Evolutionary conservation across 495 filamentous ascomycete genomes (phyloP), one percentile per base, ranked within the genome.

Genomic region (Annulohypoxylon bovei): DNA sequence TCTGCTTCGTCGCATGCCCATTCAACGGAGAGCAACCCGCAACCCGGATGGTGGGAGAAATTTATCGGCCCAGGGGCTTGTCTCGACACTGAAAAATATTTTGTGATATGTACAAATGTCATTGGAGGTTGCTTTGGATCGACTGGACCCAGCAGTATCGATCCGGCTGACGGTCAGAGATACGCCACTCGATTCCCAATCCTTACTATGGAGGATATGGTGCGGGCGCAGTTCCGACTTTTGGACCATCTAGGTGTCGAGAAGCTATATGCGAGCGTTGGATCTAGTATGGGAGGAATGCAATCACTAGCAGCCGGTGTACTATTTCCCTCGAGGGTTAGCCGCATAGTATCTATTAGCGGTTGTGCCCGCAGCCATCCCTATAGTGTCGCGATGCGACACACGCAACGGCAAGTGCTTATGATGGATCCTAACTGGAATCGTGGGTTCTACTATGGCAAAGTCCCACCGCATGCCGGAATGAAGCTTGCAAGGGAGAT

Each of bases 401-500:
- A 99, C 83, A 95, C 95, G 0, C 95, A 99, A 79, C 90, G 95
- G 30, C 95, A 98, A 81, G 95, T 98, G 6, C 85, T 99, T 22
- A 98, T 99, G 94, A 97, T 95, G 89, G 95, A 99, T 70, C 93
- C 94, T 0, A 93, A 96, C 67, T 99, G 96, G 96, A 89, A 90
- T 64, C 92, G 95, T n/a, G 95, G 95, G 1, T 97, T 93, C 81
- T 99, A 98, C 82, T 98, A 98, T 76, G 89, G 90, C 62, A 78
- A 84, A 44, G 89, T 98, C 28, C 95, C 96, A 6, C 96, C 95
- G 6, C 96, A 99, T 76, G 87, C 90, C 6, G 95, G 95, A 14
- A 97, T 99, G 93, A 99, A 99, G 80, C 89, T 99, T 18, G 95
- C 95, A 6, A 91, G 95, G 64, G 92, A 98, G 80, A 98, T 99